Conservation (phyloP, 257 asterid genomes). For the Solanum virginianum region DNA sequence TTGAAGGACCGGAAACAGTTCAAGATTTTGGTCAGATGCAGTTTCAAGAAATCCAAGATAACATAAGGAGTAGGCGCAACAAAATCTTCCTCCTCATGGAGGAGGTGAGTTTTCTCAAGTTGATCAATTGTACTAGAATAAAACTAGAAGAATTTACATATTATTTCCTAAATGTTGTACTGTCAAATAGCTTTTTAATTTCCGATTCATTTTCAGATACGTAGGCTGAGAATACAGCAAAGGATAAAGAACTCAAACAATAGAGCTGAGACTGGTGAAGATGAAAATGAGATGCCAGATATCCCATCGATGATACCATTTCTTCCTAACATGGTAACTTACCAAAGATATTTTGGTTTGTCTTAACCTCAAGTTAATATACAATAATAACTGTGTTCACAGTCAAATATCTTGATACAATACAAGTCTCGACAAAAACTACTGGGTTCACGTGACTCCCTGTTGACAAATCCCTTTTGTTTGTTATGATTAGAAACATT, state of each 20-base stretch:
- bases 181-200: not conserved
- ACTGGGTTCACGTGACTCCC: too few species aligned
- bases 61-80: constrained; percentile 70
- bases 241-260: constrained; percentile 37
- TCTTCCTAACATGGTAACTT: constrained; percentile 73
- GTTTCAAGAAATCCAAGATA: constrained; percentile 79
- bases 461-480: too few species aligned
- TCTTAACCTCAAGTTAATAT: not conserved
- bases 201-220: constrained; percentile 27
- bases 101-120: constrained; percentile 42
- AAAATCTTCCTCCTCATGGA: constrained; percentile 92
- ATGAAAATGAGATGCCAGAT: constrained; percentile 81
- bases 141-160: not conserved
- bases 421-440: too few species aligned
- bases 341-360: not conserved
- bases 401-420: not conserved
- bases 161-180: not conserved
- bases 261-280: constrained; percentile 10
- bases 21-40: constrained; percentile 93
- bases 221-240: constrained; percentile 85
- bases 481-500: not conserved
- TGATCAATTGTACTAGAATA: not conserved
- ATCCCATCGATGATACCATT: constrained; percentile 87
- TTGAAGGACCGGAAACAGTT: constrained; percentile 93
- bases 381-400: not conserved